Base-by-base conservation (phyloP, 164 flowering plant species). In the Macadamia tetraphylla region DNA sequence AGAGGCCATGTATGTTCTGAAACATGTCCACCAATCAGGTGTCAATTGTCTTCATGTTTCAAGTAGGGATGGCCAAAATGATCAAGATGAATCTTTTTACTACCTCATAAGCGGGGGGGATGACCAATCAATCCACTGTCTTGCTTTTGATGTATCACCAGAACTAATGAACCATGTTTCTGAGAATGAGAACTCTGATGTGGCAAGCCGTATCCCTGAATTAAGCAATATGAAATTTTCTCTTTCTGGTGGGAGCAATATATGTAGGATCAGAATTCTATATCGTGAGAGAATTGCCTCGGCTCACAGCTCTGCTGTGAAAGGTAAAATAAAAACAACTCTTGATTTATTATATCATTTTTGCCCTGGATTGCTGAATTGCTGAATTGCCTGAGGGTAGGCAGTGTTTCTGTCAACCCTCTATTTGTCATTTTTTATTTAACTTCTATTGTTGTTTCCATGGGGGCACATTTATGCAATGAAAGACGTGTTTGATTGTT, bases 251-350 rank as follows among this genome's bases (percentile, higher is more conserved):
- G 70, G 43, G 71, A 75, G 60, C 42, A 71, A 60, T 18, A 75
- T 71, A n/a, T 77, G 69, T 70, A 65, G 64, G 60, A 73, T 92
- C 68, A 79, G 74, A 74, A 73, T 87, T 66, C n/a, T 80, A 51
- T 51, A 61, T 78, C 78, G 64, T 56, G 73, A 82, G 6, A 80
- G 71, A 71, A 67, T 85, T 62, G 62, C 80, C 59, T 88, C 98
- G 58, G 96, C 98, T 79, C 99, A 92, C 70, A 83, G 88, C 70
- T 89, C 98, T 75, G 98, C 99, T 9, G 78, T 95, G 49, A 90
- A 92, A 92, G 99, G 99, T 92, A 71, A 68, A 17, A 60, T 31
- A 58, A 35, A 60, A 32, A 15, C 30, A 43, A 30, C 49, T 62
- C 48, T 53, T 65, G 44, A 42, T 60, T 29, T 15, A 23, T 23